phyloP scores from a whole-genome alignment of 495 filamentous ascomycete species.

The Achaetomiella virescens region DNA sequence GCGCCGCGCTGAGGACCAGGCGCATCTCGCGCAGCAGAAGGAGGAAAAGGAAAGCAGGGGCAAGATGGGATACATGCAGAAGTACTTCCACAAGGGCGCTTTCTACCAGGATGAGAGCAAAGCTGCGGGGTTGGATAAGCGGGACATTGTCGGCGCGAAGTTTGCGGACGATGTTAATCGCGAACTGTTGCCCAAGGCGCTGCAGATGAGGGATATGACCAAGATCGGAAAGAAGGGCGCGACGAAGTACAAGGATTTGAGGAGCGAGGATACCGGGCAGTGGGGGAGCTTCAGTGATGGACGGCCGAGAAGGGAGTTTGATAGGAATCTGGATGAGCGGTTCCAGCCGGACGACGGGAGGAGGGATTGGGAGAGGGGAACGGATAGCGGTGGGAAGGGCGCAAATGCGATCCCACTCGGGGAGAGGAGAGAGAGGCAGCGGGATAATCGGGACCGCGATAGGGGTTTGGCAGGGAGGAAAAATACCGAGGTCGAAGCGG shows the following conservation, averaged over 20 bases:
- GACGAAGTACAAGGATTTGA: slow-evolving; percentile 83
- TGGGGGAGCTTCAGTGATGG: slow-evolving; percentile 64
- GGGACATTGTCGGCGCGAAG: slow-evolving; percentile 73
- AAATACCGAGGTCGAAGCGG: slow-evolving; percentile 29
- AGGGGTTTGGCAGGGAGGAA: slow-evolving; percentile 20
- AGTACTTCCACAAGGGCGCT: slow-evolving; percentile 94
- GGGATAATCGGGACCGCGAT: slow-evolving; percentile 28
- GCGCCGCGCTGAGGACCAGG: slow-evolving; percentile 77
- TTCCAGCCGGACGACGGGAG: slow-evolving; percentile 61
- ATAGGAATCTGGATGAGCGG: slow-evolving; percentile 53
- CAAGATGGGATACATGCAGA: slow-evolving; percentile 87
- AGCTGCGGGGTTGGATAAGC: slow-evolving; percentile 61
- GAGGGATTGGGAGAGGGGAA: slow-evolving; percentile 28
- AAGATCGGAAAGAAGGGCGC: slow-evolving; percentile 88
- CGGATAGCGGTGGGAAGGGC: slow-evolving; percentile 43
- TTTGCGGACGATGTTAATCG: slow-evolving; percentile 79
- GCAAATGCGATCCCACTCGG: slow-evolving; percentile 57
- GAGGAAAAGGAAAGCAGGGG: slow-evolving; percentile 81
- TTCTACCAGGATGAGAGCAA: slow-evolving; percentile 83
- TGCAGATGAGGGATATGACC: slow-evolving; percentile 92
- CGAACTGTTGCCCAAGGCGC: slow-evolving; percentile 79
- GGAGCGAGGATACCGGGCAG: slow-evolving; percentile 82
- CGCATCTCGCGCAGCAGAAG: slow-evolving; percentile 68
- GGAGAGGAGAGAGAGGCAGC: slow-evolving; percentile 45
- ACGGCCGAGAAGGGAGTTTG: slow-evolving; percentile 38